Base-by-base conservation (phyloP, 306 rosid genomes). In the Clitoria ternatea region DNA sequence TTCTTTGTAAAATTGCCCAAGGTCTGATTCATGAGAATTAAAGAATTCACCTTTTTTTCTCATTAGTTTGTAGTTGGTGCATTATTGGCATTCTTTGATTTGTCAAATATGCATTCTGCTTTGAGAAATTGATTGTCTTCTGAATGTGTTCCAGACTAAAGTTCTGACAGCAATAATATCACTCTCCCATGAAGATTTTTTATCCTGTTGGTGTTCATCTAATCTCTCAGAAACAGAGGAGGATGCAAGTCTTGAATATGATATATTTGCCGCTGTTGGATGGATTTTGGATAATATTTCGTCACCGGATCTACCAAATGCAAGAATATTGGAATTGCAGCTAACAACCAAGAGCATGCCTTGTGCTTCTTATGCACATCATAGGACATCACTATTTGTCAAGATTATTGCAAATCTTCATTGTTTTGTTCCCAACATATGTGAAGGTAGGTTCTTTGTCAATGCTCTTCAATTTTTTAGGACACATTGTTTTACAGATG, bases 371-470 rank as follows among this genome's bases (percentile, higher is more conserved):
- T 93, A 87, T 81, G 90, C 86, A 54, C 98, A 93, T 76, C 86
- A 87, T 67, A 90, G 96, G 84, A 88, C 98, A 15, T 85, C 98
- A 23, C 80, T 93, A 63, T 88, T 93, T 81, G 92, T 93, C 82
- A 93, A 93, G 90, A 70, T 93, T 73, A 85, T 93, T 71, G 98
- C 98, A 80, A 93, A 93, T 80, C 98, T 93, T 80, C 98, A 93
- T 78, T 93, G 97, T 84, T 93, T 93, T 57, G 83, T 90, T 77
- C 98, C 98, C 74, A 78, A 66, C 76, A 83, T 93, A 52, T 93
- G 97, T 73, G 90, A 90, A 90, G 98, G 98, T 93, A 76, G 74
- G 79, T 75, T 77, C 79, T 77, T 73, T 71, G 65, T 23, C 70
- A 36, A 48, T 20, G 15, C 45, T 85, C 62, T 73, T 42, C 30